Evolutionary conservation across 768 basidiomycete genomes (phyloP).

Genomic region (Amanita molliuscula): DNA sequence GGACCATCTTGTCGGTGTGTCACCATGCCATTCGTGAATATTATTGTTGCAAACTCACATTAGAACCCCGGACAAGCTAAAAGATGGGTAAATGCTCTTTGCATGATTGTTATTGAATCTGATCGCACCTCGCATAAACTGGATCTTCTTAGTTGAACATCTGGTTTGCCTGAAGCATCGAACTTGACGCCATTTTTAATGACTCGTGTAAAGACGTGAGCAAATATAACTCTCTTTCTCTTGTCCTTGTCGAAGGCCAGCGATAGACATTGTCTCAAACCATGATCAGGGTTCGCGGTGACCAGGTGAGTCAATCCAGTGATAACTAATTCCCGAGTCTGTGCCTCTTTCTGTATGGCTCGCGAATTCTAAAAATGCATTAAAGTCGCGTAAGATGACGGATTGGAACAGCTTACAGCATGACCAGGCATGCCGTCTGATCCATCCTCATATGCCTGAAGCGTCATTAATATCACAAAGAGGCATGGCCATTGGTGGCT

Average conservation of each 20-base stretch:
- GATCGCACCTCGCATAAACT: slow-evolving; percentile 49
- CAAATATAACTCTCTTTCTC: slow-evolving; percentile 67
- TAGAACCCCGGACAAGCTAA: slow-evolving; percentile 64
- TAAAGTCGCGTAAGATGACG: neutral
- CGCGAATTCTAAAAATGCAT: slow-evolving; percentile 12
- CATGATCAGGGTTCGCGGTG: slow-evolving; percentile 76
- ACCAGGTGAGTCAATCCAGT: slow-evolving; percentile 75
- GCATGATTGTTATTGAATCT: neutral
- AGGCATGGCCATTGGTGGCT: neutral
- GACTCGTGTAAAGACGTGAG: slow-evolving; percentile 75
- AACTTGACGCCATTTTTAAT: slow-evolving; percentile 75
- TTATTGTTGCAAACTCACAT: slow-evolving; percentile 33
- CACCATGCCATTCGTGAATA: neutral
- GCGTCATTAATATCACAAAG: slow-evolving; percentile 2
- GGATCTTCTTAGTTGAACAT: slow-evolving; percentile 35
- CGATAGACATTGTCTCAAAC: slow-evolving; percentile 79
- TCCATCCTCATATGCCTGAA: slow-evolving; percentile 23
- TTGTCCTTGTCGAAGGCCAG: slow-evolving; percentile 68
- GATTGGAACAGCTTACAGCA: slow-evolving; percentile 32
- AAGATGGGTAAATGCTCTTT: neutral
- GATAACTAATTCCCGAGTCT: slow-evolving; percentile 69
- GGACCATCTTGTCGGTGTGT: slow-evolving; percentile 40
- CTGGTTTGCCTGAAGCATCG: slow-evolving; percentile 43
- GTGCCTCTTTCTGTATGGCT: slow-evolving; percentile 40
- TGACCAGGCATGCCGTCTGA: slow-evolving; percentile 39